These are phyloP conservation scores for Hibiscus syriacus DNA, from an alignment of 345 rosid species.

Conservation along the genomic window DNA sequence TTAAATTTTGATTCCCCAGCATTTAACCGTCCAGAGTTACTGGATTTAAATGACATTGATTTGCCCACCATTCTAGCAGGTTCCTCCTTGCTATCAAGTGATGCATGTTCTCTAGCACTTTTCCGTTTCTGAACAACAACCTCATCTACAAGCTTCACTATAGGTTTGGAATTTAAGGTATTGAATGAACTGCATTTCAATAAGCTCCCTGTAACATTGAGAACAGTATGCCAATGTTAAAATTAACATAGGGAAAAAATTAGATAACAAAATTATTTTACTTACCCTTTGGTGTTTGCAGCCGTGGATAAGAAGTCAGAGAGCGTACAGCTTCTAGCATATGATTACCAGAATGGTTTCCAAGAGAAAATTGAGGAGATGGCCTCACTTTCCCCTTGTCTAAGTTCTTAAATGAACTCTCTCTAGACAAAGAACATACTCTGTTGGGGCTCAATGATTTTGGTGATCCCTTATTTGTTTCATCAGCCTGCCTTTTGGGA, in stretches of 20 bases:
- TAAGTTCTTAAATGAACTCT: constrained; percentile 45
- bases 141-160: constrained; percentile 62
- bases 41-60: constrained; percentile 58
- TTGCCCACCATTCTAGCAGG: constrained; percentile 45
- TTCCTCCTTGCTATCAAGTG: constrained; percentile 51
- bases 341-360: constrained; percentile 32
- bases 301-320: constrained; percentile 35
- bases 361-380: constrained; percentile 35
- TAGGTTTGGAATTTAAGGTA: constrained; percentile 44
- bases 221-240: background rate
- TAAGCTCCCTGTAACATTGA: constrained; percentile 46
- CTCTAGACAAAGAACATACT: constrained; percentile 40
- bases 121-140: constrained; percentile 49
- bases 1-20: constrained; percentile 53
- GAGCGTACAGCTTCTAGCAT: constrained; percentile 37
- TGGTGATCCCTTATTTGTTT: constrained; percentile 51
- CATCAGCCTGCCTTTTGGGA: constrained; percentile 57
- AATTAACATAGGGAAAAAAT: background rate
- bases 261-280: background rate
- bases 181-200: constrained; percentile 73
- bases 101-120: constrained; percentile 35
- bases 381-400: constrained; percentile 56
- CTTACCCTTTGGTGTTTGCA: constrained; percentile 57
- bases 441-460: constrained; percentile 48
- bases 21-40: constrained; percentile 38